Base-by-base conservation (phyloP, 106 monocot genomes). In the Xerophyta viscosa region DNA sequence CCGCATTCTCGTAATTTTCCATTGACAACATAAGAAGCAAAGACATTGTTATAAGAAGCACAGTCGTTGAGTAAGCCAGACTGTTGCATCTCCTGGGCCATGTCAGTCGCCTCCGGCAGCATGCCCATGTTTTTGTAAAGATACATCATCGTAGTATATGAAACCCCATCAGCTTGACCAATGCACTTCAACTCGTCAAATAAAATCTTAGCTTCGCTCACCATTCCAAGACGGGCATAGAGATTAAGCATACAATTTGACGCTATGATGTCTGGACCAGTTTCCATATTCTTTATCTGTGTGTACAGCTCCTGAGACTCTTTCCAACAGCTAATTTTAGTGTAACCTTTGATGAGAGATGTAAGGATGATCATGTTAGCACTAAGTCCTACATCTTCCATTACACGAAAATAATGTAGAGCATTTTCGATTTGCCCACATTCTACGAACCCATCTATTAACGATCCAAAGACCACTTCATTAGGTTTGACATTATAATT, bases 51-150 rank as follows among this genome's bases (percentile, higher is more conserved):
- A 41, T 68, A 85, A n/a, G 91, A 85, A 61, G 69, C 43, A 48
- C 76, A 77, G 29, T 86, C 64, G 27, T 41, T 70, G 12, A 86
- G 60, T 61, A 91, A 65, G 14, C 66, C 72, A 23, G 75, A 68
- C 11, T 55, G 61, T 39, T 75, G 69, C 60, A 82, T 56, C 36
- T 82, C 67, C 48, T 73, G 48, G 64, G 82, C 78, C 46, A 82
- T 33, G 37, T 58, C 56, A 33, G 57, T 57, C 4, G 91, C 75
- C 49, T 82, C 78, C 18, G 60, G 48, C 27, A 91, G 60, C 78
- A 85, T 75, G 69, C 91, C 91, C 85, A 91, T 86, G 63, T 39
- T 91, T 53, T 78, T 91, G 65, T 76, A 91, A 6, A 91, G 70
- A 62, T 70, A 71, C 69, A 76, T 82, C 85, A 91, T 91, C 9